Percentiles rank a stretch among this genome's conserved stretches.
Evolutionary conservation across 345 rosid genomes (phyloP).

Genomic region (Sisymbrium altissimum): DNA sequence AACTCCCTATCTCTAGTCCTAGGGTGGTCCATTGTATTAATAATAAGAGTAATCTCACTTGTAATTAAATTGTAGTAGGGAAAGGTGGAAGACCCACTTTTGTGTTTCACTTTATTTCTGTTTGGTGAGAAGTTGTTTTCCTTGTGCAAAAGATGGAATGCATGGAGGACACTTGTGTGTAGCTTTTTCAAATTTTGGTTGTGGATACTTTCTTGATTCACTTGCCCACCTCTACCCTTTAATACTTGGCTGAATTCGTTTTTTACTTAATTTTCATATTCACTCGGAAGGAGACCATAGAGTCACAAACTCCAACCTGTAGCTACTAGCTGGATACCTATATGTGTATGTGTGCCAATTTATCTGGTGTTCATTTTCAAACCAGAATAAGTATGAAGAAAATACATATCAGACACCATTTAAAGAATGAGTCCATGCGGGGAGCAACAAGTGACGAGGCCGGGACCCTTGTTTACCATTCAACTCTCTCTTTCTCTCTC

Average conservation of each 20-base stretch:
- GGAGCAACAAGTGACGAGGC: conserved; percentile 40
- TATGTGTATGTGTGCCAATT: not conserved
- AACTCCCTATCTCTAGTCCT: not conserved
- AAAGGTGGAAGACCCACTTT: conserved; percentile 21
- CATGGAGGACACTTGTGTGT: conserved; percentile 33
- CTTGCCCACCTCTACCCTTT: not conserved
- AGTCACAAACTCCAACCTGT: conserved; percentile 1
- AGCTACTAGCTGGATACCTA: not conserved
- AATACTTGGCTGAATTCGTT: not conserved
- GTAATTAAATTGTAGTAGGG: conserved; percentile 13
- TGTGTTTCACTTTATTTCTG: conserved; percentile 18
- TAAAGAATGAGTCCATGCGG: conserved; percentile 27
- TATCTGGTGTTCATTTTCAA: not conserved
- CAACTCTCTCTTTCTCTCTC: conserved; percentile 24
- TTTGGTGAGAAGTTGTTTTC: conserved; percentile 31
- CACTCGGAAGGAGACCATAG: not conserved
- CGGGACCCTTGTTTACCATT: conserved; percentile 41
- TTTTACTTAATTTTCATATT: not conserved
- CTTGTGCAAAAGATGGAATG: conserved; percentile 24
- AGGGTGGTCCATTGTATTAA: conserved; percentile 30
- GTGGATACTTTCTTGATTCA: conserved; percentile 14
- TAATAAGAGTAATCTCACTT: conserved; percentile 5
- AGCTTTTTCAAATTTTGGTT: not conserved
- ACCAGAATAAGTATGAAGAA: not conserved
- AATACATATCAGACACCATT: conserved; percentile 27